phyloP scores from a whole-genome alignment of 2,329 filamentous ascomycete genomes.

The Trichoderma atrobrunneum region DNA sequence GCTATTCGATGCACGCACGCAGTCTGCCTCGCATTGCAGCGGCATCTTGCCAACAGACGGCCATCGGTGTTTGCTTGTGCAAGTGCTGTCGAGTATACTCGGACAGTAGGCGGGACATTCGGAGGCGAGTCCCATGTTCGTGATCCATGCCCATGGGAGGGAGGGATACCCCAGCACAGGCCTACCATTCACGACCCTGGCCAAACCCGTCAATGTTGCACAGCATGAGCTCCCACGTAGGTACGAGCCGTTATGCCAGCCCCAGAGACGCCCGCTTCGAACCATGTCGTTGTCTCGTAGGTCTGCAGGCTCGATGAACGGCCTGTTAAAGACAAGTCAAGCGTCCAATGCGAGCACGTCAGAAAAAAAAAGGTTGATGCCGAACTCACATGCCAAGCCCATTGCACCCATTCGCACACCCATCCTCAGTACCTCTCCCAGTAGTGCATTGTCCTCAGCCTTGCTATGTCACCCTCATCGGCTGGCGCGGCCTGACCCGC shows the following conservation, averaged over 20 bases:
- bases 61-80: not conserved
- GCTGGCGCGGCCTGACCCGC: constrained; percentile 19
- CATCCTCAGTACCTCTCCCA: not conserved
- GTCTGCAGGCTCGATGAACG: not conserved
- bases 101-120: not conserved
- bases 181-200: constrained; percentile 7
- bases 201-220: constrained; percentile 11
- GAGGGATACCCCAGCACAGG: not conserved
- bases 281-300: not conserved
- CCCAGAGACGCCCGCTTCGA: constrained; percentile 10
- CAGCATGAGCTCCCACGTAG: constrained; percentile 8
- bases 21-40: not conserved
- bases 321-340: constrained; percentile 2
- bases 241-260: constrained; percentile 11
- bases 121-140: not conserved
- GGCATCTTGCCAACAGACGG: not conserved
- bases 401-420: not conserved
- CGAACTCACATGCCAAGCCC: not conserved
- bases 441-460: constrained; percentile 1
- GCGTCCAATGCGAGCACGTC: not conserved
- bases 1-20: not conserved
- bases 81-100: not conserved
- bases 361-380: not conserved
- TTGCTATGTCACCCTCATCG: constrained; percentile 12
- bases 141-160: constrained; percentile 1